Evolutionary conservation across 169 alveolate species (phyloP).

Genomic region (Cryptosporidium tyzzeri): DNA sequence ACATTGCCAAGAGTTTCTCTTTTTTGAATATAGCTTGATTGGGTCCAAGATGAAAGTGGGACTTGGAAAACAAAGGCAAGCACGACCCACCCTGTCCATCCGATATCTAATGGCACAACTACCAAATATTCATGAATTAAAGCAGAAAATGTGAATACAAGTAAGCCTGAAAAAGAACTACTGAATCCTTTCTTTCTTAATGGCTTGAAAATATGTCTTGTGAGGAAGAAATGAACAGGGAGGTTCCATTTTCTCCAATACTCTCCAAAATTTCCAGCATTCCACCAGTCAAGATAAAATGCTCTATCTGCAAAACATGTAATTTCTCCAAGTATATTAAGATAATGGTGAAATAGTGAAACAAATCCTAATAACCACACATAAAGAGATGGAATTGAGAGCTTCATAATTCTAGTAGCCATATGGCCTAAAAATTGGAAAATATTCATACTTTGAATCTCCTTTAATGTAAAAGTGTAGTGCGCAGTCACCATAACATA

Average conservation of each 20-base stretch:
- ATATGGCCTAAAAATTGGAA: constrained; percentile 79
- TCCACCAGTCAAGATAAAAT: constrained; percentile 96
- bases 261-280: constrained; percentile 91
- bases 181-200: constrained; percentile 86
- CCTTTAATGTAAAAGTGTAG: constrained; percentile 89
- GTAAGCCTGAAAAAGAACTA: constrained; percentile 81
- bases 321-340: constrained; percentile 92
- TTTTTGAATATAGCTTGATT: constrained; percentile 79
- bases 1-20: constrained; percentile 89
- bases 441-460: constrained; percentile 80
- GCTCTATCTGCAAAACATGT: constrained; percentile 94
- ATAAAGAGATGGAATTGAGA: constrained; percentile 92
- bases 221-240: constrained; percentile 94
- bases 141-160: constrained; percentile 90
- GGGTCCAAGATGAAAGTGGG: constrained; percentile 67
- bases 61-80: constrained; percentile 78
- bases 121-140: constrained; percentile 89
- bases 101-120: constrained; percentile 89
- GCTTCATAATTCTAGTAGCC: constrained; percentile 82
- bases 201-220: constrained; percentile 94
- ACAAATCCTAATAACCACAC: constrained; percentile 93
- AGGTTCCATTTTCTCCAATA: constrained; percentile 94
- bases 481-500: constrained; percentile 88
- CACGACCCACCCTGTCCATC: constrained; percentile 92
- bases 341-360: constrained; percentile 92